Evolutionary conservation across 345 rosid genomes (phyloP).

Genomic region (Gossypium raimondii): DNA sequence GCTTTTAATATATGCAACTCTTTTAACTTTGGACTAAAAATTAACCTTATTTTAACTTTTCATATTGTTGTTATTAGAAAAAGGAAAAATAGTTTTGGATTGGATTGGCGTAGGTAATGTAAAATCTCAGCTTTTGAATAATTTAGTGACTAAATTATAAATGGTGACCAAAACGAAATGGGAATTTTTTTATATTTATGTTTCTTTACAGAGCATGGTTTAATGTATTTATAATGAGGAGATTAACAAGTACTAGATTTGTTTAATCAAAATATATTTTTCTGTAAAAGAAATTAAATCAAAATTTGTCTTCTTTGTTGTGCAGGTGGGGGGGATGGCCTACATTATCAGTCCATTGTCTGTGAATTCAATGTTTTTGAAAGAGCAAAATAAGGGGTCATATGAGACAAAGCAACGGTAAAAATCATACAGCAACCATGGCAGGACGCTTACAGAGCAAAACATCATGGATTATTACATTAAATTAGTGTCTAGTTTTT

Average conservation of each 20-base stretch:
- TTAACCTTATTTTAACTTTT: not conserved
- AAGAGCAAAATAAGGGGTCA: not conserved
- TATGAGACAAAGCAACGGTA: slow-evolving; percentile 42
- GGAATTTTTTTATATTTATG: not conserved
- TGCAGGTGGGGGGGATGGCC: slow-evolving; percentile 21
- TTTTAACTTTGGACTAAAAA: not conserved
- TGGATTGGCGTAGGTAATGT: no score
- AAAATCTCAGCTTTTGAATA: no score
- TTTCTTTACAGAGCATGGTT: not conserved
- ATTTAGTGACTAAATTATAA: no score
- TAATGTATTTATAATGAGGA: not conserved
- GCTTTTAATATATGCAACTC: not conserved
- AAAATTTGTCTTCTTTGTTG: not conserved
- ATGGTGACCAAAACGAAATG: no score
- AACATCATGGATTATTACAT: not conserved
- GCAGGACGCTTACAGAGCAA: not conserved
- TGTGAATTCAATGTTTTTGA: slow-evolving; percentile 19
- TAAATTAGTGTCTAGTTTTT: no score
- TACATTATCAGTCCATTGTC: slow-evolving; percentile 23
- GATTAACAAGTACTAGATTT: not conserved
- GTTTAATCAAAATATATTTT: not conserved
- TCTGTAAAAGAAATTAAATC: not conserved
- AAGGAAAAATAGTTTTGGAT: no score
- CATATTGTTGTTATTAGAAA: no score
- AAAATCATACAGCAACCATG: slow-evolving; percentile 10